Evolutionary conservation across 768 basidiomycete species (phyloP).

Genomic region (Xerocomus spinulosus): DNA sequence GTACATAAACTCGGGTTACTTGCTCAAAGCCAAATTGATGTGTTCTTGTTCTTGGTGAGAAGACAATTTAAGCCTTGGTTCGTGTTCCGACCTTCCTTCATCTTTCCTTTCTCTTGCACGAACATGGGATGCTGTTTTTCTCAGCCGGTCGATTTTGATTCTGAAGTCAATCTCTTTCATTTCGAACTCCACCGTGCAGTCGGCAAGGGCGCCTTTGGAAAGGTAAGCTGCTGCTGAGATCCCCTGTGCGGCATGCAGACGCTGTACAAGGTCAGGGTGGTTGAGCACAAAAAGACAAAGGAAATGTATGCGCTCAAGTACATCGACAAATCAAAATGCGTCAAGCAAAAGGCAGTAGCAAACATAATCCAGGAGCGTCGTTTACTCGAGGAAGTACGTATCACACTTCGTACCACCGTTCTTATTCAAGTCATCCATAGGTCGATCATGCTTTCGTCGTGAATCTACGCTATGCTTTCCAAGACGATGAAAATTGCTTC

Average conservation of each 20-base stretch:
- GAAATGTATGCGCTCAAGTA: slow-evolving; percentile 95
- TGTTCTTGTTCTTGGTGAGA: slow-evolving; percentile 32
- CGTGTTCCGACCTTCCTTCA: slow-evolving; percentile 22
- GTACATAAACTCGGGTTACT: slow-evolving; percentile 2
- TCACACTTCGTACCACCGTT: background rate
- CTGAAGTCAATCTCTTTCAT: slow-evolving; percentile 87
- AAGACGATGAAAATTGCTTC: slow-evolving; percentile 97
- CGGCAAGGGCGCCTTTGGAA: slow-evolving; percentile 97
- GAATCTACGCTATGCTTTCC: slow-evolving; percentile 92
- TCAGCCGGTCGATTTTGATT: slow-evolving; percentile 81
- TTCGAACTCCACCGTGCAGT: slow-evolving; percentile 94
- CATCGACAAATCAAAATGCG: slow-evolving; percentile 92
- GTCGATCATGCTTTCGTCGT: slow-evolving; percentile 88
- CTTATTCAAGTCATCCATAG: slow-evolving; percentile 33
- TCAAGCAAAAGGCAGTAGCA: slow-evolving; percentile 85
- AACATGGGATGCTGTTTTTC: slow-evolving; percentile 59
- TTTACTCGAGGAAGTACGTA: slow-evolving; percentile 80
- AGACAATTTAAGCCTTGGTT: slow-evolving; percentile 20
- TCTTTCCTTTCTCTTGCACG: slow-evolving; percentile 35
- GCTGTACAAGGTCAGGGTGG: slow-evolving; percentile 76
- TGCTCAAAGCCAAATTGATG: slow-evolving; percentile 23
- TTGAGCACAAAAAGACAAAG: slow-evolving; percentile 92
- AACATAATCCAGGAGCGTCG: slow-evolving; percentile 94
- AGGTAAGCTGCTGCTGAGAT: slow-evolving; percentile 46
- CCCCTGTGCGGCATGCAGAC: slow-evolving; percentile 2